Evolutionary conservation across 2,329 filamentous ascomycete species (phyloP).

Genomic region (Exophiala oligosperma): DNA sequence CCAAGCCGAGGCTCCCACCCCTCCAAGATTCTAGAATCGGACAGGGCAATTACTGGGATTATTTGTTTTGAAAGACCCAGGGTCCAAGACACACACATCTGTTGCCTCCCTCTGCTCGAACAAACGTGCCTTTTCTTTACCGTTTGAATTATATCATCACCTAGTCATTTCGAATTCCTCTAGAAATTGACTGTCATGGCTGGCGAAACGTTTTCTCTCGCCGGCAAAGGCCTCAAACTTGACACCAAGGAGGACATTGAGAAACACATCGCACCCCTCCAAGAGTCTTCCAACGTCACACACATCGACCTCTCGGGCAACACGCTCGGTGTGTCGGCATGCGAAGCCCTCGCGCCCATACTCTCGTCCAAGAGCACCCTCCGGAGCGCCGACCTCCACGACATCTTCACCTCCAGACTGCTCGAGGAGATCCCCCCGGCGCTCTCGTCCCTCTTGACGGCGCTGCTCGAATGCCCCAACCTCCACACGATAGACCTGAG

Average conservation of each 20-base stretch:
- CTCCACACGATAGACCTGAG: conserved; percentile 93
- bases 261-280: conserved; percentile 74
- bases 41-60: background rate
- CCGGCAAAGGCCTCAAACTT: conserved; percentile 90
- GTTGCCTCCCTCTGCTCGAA: background rate
- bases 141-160: background rate
- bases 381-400: conserved; percentile 82
- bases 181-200: conserved; percentile 7
- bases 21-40: background rate
- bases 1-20: background rate
- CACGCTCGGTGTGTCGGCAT: conserved; percentile 86
- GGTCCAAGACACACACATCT: too few species aligned
- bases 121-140: background rate
- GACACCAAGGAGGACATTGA: conserved; percentile 85
- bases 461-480: conserved; percentile 80
- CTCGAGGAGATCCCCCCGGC: conserved; percentile 92
- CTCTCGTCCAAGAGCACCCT: conserved; percentile 81
- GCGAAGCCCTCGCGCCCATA: conserved; percentile 78
- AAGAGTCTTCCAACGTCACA: conserved; percentile 71
- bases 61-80: background rate
- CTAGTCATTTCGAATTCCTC: background rate
- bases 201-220: conserved; percentile 72
- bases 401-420: conserved; percentile 95
- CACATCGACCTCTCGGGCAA: conserved; percentile 88
- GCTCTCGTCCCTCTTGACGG: conserved; percentile 78